phyloP scores from a whole-genome alignment of 306 rosid species.

The Quercus dentata region DNA sequence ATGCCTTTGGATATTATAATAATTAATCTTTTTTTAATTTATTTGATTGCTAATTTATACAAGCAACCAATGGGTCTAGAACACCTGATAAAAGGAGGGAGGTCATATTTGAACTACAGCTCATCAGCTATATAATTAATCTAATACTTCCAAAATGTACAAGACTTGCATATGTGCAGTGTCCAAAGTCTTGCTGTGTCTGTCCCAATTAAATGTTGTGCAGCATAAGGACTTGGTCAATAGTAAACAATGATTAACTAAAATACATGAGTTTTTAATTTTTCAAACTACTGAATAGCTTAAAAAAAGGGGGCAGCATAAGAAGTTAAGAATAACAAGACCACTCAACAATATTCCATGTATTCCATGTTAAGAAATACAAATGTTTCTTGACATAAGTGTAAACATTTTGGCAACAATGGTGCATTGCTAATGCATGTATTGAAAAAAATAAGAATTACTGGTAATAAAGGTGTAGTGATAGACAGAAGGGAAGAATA shows the following conservation, averaged over 20 bases:
- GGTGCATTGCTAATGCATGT: background rate
- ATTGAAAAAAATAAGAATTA: background rate
- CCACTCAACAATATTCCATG: background rate
- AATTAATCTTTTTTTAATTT: too few species aligned
- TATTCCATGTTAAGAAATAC: background rate
- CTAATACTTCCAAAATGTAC: background rate
- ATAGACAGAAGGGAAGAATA: background rate
- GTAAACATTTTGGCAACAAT: background rate
- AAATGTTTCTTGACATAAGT: background rate
- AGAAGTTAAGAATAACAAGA: background rate
- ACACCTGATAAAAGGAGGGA: too few species aligned
- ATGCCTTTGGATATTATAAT: too few species aligned
- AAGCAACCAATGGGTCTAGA: too few species aligned
- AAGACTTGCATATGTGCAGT: background rate
- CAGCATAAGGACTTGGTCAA: background rate
- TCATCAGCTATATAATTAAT: background rate
- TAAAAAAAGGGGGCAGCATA: background rate
- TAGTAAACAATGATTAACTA: background rate
- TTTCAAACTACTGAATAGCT: background rate
- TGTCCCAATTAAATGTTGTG: background rate
- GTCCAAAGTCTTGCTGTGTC: background rate
- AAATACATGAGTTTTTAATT: background rate
- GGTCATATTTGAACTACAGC: too few species aligned
- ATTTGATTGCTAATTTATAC: too few species aligned
- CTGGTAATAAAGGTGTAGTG: background rate